A percentile compares a stretch with the other conserved stretches of the same genome.
These are phyloP conservation scores for Penicillium sp. DNA, from an alignment of 2,329 filamentous ascomycete genomes.

Conservation along the genomic window DNA sequence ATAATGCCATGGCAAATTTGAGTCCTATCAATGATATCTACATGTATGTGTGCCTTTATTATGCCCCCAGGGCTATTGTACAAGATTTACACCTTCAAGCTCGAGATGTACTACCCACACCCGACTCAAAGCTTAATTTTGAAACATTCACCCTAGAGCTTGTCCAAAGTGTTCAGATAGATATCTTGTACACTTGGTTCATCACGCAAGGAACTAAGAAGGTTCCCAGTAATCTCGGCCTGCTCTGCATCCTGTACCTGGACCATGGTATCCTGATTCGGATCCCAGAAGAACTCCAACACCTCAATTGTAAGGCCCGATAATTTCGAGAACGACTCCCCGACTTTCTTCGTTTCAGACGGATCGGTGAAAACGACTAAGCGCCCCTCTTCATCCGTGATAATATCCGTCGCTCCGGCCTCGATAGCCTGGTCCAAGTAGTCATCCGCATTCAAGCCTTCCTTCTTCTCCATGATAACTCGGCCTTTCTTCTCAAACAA, in stretches of 20 bases:
- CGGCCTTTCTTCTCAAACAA: slow-evolving; percentile 81
- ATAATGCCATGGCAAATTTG: background rate
- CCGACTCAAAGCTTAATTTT: background rate
- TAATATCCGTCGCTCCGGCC: slow-evolving; percentile 64
- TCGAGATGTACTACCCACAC: background rate
- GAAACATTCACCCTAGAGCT: slow-evolving; percentile 17
- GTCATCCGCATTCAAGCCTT: slow-evolving; percentile 62
- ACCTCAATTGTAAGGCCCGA: slow-evolving; percentile 68
- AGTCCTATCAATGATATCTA: background rate
- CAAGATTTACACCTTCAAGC: background rate
- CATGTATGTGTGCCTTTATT: background rate
- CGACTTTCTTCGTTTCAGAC: slow-evolving; percentile 62
- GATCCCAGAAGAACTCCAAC: slow-evolving; percentile 80
- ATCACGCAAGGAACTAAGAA: slow-evolving; percentile 59
- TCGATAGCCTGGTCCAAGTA: slow-evolving; percentile 81
- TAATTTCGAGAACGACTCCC: slow-evolving; percentile 62
- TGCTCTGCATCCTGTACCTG: slow-evolving; percentile 59
- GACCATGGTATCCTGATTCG: slow-evolving; percentile 76
- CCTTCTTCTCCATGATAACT: slow-evolving; percentile 65
- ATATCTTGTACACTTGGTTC: slow-evolving; percentile 73
- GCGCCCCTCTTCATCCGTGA: slow-evolving; percentile 64
- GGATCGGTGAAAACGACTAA: slow-evolving; percentile 72
- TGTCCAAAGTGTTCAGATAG: slow-evolving; percentile 63
- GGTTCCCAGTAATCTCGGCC: slow-evolving; percentile 57
- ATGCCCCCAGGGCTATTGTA: slow-evolving; percentile 18